These are phyloP conservation scores for Aechmea fasciata DNA, from an alignment of 176 grass and related monocot species.

Conservation along the genomic window DNA sequence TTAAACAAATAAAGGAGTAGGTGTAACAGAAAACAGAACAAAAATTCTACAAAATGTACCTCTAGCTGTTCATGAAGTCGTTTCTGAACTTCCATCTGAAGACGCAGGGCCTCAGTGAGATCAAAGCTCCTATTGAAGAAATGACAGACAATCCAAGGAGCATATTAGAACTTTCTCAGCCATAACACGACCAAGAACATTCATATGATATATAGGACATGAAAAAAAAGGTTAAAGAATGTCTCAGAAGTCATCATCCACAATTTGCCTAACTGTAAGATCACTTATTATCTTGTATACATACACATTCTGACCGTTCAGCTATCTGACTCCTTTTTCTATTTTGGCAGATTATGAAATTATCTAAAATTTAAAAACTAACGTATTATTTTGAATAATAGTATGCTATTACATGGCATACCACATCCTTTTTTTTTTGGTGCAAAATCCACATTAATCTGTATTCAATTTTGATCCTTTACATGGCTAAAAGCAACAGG, in stretches of 20 bases:
- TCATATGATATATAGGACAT: too few relatives aligned
- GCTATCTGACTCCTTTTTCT: neutral
- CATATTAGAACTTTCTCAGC: slow-evolving; percentile 1
- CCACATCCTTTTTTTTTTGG: too few relatives aligned
- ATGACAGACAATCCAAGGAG: slow-evolving; percentile 6
- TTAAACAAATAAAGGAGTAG: neutral
- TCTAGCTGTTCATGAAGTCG: slow-evolving; percentile 95
- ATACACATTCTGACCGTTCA: neutral
- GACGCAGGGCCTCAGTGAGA: slow-evolving; percentile 78
- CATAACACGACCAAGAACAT: neutral
- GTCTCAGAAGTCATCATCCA: neutral
- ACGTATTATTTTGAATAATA: too few relatives aligned
- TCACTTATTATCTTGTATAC: neutral
- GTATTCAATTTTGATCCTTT: too few relatives aligned
- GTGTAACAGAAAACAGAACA: neutral
- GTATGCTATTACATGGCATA: too few relatives aligned
- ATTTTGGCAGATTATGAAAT: neutral
- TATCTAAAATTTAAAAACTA: neutral
- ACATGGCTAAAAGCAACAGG: too few relatives aligned
- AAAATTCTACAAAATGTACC: slow-evolving; percentile 30
- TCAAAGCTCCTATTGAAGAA: slow-evolving; percentile 68
- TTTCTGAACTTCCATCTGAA: slow-evolving; percentile 99
- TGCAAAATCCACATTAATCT: too few relatives aligned
- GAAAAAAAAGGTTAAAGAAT: neutral
- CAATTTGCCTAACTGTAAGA: neutral